A percentile compares a stretch with the other conserved stretches of the same genome.
These are phyloP conservation scores for Chlorella sp. DNA, from an alignment of 139 green algal genomes.

Conservation along the genomic window DNA sequence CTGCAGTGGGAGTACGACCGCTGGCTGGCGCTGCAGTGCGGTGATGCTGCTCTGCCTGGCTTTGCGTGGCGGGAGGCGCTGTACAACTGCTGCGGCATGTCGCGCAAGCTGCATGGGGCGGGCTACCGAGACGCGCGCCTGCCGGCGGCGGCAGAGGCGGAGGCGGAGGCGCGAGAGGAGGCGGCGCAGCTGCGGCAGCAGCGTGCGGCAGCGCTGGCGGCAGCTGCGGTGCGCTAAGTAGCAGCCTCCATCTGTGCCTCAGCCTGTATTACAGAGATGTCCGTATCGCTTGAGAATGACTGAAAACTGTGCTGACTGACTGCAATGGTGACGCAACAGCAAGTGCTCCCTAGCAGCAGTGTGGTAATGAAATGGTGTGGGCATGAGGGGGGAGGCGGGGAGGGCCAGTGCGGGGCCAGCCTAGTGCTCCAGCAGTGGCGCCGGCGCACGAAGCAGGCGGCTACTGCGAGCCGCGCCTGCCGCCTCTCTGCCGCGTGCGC, in stretches of 20 bases:
- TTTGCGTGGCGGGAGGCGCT: conserved; percentile 47
- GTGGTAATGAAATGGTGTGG: background rate
- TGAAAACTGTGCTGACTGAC: too few relatives aligned
- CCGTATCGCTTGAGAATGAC: too few relatives aligned
- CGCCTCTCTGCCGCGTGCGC: background rate
- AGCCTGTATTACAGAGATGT: too few relatives aligned
- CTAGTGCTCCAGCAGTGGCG: too few relatives aligned
- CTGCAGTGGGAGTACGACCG: conserved; percentile 58
- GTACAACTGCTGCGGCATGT: conserved; percentile 37
- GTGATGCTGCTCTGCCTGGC: background rate
- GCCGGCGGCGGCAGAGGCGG: background rate
- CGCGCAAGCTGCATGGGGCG: conserved; percentile 12
- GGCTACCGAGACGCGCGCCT: background rate
- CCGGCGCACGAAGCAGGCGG: too few relatives aligned
- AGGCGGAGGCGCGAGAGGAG: background rate
- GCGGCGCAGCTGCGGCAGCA: background rate
- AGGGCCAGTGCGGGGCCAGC: too few relatives aligned
- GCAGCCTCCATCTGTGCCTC: too few relatives aligned
- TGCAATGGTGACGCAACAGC: too few relatives aligned
- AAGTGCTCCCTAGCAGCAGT: background rate
- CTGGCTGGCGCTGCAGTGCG: conserved; percentile 43
- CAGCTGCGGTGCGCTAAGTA: too few relatives aligned
- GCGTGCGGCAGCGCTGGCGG: too few relatives aligned
- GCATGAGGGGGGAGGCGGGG: background rate
- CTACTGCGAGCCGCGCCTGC: background rate